Conservation (phyloP, 805 yeast species). For the Metschnikowia lachancei region DNA sequence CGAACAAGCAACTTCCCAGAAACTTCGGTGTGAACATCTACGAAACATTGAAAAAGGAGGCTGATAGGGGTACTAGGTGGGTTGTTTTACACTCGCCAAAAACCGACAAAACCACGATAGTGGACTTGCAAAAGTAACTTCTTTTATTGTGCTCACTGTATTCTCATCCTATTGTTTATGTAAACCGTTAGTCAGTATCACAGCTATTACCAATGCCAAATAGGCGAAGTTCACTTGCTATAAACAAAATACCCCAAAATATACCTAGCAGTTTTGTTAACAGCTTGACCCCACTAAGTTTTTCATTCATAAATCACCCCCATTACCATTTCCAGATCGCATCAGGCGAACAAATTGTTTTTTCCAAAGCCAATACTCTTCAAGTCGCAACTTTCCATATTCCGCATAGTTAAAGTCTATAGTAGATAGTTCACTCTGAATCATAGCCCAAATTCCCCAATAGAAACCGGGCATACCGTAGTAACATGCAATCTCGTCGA, state of each 20-base stretch:
- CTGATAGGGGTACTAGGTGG: constrained; percentile 67
- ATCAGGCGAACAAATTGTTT: constrained; percentile 14
- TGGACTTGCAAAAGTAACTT: constrained; percentile 25
- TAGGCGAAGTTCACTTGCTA: too few relatives aligned
- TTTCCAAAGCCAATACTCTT: constrained; percentile 74
- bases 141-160: not conserved
- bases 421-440: constrained; percentile 63
- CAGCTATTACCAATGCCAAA: too few relatives aligned
- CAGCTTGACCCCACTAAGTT: not conserved
- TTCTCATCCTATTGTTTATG: too few relatives aligned
- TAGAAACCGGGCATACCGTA: constrained; percentile 82
- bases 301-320: not conserved
- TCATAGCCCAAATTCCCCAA: constrained; percentile 84
- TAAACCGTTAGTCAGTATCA: too few relatives aligned
- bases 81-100: constrained; percentile 78
- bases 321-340: too few relatives aligned
- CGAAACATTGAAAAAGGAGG: constrained; percentile 70
- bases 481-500: constrained; percentile 55
- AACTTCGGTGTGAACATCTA: constrained; percentile 76
- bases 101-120: constrained; percentile 56
- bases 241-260: too few relatives aligned
- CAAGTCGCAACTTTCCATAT: constrained; percentile 57
- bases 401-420: constrained; percentile 70
- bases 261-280: too few relatives aligned
- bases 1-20: constrained; percentile 71